Base-by-base conservation (phyloP, 2,329 filamentous ascomycete genomes). In the Xylariaceae sp. region DNA sequence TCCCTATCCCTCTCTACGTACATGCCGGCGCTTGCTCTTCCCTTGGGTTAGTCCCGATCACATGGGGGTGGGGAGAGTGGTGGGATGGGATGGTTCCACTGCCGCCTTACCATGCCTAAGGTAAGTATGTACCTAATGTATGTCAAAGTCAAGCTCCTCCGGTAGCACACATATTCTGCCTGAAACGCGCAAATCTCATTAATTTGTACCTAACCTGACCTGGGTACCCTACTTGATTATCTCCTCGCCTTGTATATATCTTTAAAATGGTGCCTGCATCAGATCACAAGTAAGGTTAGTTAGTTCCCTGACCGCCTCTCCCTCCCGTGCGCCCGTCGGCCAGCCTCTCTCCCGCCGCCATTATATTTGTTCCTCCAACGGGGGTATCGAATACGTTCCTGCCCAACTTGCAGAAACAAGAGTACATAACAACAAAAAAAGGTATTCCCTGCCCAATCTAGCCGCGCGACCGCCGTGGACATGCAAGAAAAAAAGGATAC, bases 381-480 rank as follows among this genome's bases (percentile, higher is more conserved):
- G 47, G 53, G 52, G 52, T 54, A 53, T 54, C 52, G n/a, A n/a
- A n/a, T 47, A 48, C 44, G 47, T 43, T 48, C 50, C 40, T 45
- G 35, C 30, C 38, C 34, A 39, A 33, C 44, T n/a, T n/a, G n/a
- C n/a, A n/a, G n/a, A n/a, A n/a, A n/a, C 34, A 40, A 32, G 21
- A 39, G 26, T 36, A 41, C 18, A 39, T 42, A 47, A 42, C 38
- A 38, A 47, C 34, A 40, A 33, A 38, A 23, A n/a, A 21, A 38
- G 33, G 18, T 11, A 24, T 37, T 35, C 47, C 43, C 44, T 42
- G 36, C 43, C 46, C 46, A 50, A 50, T 51, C 46, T 50, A 51
- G 48, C 47, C 32, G 42, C 40, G 11, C 6, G 36, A 43, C 42
- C 44, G 24, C 40, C 36, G 40, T 47, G 32, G 48, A 47, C 40